Evolutionary conservation across 176 grass and related monocot genomes (phyloP).

Genomic region (Poa annua): DNA sequence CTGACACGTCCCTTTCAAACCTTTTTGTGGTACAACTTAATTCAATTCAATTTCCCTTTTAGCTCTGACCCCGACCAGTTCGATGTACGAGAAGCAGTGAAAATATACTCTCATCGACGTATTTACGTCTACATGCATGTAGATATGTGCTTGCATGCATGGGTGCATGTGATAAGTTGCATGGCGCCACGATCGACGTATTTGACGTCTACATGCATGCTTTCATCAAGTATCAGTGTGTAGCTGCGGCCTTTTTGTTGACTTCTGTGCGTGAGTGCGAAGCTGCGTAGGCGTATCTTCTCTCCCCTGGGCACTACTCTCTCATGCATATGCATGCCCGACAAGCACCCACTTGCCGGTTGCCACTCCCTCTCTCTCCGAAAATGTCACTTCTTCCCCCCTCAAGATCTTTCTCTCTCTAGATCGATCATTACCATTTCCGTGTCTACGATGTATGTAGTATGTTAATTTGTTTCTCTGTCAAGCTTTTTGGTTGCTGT

Average conservation of each 20-base stretch:
- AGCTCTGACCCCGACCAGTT: background rate
- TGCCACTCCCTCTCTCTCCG: background rate
- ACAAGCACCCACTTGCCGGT: slow-evolving; percentile 19
- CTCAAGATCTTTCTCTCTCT: background rate
- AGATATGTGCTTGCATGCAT: too few relatives aligned
- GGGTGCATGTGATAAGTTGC: slow-evolving; percentile 4
- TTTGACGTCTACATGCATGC: background rate
- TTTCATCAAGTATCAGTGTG: background rate
- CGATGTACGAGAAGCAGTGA: background rate
- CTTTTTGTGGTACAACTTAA: slow-evolving; percentile 18
- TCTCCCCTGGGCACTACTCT: slow-evolving; percentile 33
- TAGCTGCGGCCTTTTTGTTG: background rate
- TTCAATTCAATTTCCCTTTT: slow-evolving; percentile 19
- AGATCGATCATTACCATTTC: background rate
- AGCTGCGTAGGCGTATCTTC: slow-evolving; percentile 2
- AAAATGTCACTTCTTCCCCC: background rate
- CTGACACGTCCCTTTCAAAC: slow-evolving; percentile 21
- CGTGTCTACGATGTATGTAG: slow-evolving; percentile 9
- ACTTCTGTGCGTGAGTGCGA: background rate
- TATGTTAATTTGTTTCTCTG: slow-evolving; percentile 34
- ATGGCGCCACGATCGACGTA: background rate
- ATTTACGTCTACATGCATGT: too few relatives aligned
- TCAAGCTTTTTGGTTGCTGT: background rate
- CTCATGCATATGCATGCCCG: background rate
- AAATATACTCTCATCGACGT: background rate